Percentiles rank a stretch among this genome's conserved stretches.
Evolutionary conservation across 129 eudicot genomes (phyloP).

Genomic region (Flaveria robusta): DNA sequence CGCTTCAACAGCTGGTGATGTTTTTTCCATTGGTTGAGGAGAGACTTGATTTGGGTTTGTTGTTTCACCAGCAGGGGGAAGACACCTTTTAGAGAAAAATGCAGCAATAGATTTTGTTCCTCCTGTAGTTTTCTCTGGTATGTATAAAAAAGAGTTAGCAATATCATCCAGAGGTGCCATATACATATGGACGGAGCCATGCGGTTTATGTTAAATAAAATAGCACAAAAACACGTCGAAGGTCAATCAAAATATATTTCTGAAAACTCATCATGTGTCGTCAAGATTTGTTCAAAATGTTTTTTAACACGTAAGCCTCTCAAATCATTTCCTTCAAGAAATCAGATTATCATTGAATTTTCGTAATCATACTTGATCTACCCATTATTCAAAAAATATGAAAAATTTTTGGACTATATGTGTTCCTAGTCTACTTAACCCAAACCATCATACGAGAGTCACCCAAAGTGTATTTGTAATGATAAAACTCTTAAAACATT

Average conservation of each 20-base stretch:
- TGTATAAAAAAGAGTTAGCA: background rate
- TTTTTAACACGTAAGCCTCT: background rate
- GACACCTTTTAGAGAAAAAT: conserved; percentile 76
- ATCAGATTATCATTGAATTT: background rate
- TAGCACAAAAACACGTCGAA: background rate
- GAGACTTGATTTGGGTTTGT: conserved; percentile 50
- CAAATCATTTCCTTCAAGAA: background rate
- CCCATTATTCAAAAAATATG: background rate
- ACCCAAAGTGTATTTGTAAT: background rate
- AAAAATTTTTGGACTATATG: background rate
- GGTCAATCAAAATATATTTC: background rate
- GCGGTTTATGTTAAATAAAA: background rate
- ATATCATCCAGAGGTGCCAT: background rate
- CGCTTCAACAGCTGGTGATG: conserved; percentile 29
- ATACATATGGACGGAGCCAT: background rate
- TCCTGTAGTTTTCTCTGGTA: conserved; percentile 42
- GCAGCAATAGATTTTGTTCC: conserved; percentile 58
- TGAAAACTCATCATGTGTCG: too few species aligned
- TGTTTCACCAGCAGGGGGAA: conserved; percentile 56
- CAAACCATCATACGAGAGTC: background rate
- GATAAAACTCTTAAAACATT: background rate
- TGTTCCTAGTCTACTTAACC: background rate
- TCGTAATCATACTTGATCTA: background rate
- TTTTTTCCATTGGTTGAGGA: conserved; percentile 47
- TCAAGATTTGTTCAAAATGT: too few species aligned